phyloP scores from a whole-genome alignment of 2,329 filamentous ascomycete species.

The Purpureocillium takamizusanense region DNA sequence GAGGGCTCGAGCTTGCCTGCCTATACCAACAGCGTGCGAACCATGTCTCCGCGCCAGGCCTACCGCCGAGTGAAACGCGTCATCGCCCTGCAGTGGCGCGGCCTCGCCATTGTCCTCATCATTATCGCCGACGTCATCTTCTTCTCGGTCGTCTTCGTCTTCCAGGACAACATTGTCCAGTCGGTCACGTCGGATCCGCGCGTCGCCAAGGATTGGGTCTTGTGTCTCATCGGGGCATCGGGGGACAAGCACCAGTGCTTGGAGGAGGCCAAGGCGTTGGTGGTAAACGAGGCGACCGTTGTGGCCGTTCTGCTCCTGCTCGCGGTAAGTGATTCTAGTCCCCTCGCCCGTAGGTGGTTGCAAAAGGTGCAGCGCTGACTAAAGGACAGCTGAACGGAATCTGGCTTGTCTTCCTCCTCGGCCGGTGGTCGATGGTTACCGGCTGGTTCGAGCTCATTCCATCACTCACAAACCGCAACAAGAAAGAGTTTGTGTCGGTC shows the following conservation, averaged over 20 bases:
- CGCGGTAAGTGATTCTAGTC: slow-evolving; percentile 45
- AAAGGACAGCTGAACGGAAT: slow-evolving; percentile 63
- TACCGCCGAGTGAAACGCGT: slow-evolving; percentile 82
- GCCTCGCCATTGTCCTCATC: slow-evolving; percentile 80
- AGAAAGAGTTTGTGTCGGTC: slow-evolving; percentile 80
- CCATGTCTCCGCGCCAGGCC: slow-evolving; percentile 74
- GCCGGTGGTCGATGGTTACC: slow-evolving; percentile 72
- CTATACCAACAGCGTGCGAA: slow-evolving; percentile 66
- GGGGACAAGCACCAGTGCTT: slow-evolving; percentile 60
- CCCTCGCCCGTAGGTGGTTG: slow-evolving; percentile 1
- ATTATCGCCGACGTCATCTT: slow-evolving; percentile 89
- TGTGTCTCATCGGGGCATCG: slow-evolving; percentile 52
- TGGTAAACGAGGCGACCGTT: slow-evolving; percentile 68
- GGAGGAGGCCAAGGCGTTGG: slow-evolving; percentile 46
- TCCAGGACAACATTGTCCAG: slow-evolving; percentile 66
- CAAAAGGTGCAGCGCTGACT: slow-evolving; percentile 15
- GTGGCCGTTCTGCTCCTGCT: slow-evolving; percentile 76
- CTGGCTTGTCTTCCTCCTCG: slow-evolving; percentile 75
- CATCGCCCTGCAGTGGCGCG: slow-evolving; percentile 87
- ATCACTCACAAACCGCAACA: slow-evolving; percentile 36
- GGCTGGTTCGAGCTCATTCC: slow-evolving; percentile 68
- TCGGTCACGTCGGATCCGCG: slow-evolving; percentile 43
- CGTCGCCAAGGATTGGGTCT: slow-evolving; percentile 56
- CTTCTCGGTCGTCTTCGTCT: slow-evolving; percentile 86
- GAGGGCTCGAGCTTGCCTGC: slow-evolving; percentile 60